Percentiles rank a stretch among this genome's conserved stretches.
Conservation (phyloP, 257 asterid genomes). For the Solanum lycopersicoides region DNA sequence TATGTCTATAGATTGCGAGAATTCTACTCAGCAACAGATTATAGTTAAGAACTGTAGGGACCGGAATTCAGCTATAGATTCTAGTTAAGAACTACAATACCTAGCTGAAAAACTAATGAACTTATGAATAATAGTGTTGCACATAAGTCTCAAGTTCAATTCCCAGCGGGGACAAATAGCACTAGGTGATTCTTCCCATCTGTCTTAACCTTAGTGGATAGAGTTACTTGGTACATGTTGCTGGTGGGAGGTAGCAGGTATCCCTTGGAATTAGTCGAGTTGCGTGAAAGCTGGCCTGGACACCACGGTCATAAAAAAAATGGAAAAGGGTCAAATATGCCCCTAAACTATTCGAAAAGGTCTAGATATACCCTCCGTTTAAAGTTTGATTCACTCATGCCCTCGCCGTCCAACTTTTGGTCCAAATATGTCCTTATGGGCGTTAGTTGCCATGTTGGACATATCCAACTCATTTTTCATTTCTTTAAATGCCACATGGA, state of each 20-base stretch:
- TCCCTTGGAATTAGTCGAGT: background rate
- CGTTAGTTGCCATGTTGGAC: too few species aligned
- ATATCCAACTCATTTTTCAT: too few species aligned
- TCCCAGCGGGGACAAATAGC: background rate
- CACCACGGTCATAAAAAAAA: background rate
- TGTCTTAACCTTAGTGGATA: background rate
- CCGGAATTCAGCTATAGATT: background rate
- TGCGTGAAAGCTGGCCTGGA: background rate
- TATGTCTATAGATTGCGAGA: background rate
- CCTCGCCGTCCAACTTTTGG: too few species aligned
- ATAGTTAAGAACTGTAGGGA: background rate
- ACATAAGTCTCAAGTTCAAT: background rate
- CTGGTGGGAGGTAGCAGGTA: background rate
- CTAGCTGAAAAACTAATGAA: background rate
- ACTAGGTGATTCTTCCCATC: background rate
- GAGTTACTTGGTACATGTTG: background rate
- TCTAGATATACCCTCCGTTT: too few species aligned
- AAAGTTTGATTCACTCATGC: too few species aligned
- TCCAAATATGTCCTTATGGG: too few species aligned
- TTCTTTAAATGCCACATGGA: too few species aligned
- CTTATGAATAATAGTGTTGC: background rate
- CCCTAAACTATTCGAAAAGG: too few species aligned
- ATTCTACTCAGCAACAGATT: background rate
- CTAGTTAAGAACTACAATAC: background rate
- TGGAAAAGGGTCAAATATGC: too few species aligned